These are phyloP conservation scores for Mycena rebaudengoi DNA, from an alignment of 768 basidiomycete species.

Conservation along the genomic window DNA sequence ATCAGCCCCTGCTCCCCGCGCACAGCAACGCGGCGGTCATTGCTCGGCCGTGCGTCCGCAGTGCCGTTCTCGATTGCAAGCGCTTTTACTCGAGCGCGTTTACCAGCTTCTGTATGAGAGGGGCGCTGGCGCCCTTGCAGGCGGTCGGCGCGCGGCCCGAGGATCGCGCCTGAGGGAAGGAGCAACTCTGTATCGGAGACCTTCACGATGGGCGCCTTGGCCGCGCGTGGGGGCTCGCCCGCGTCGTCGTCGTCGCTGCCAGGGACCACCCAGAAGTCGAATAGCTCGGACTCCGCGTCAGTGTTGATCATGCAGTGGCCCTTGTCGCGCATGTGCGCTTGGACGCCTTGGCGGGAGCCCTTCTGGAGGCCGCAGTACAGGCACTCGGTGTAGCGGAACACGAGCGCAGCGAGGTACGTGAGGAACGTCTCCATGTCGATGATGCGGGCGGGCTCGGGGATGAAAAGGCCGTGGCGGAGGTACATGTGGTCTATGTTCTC, in stretches of 20 bases:
- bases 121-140: background rate
- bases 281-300: background rate
- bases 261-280: background rate
- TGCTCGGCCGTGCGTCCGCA: background rate
- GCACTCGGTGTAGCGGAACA: background rate
- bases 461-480: background rate
- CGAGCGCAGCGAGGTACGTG: background rate
- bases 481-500: background rate
- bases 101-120: background rate
- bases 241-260: background rate
- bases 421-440: background rate
- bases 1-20: background rate
- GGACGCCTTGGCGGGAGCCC: background rate
- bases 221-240: background rate
- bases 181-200: background rate
- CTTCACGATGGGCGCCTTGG: background rate
- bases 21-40: background rate
- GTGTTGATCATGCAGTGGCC: background rate
- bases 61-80: background rate
- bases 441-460: background rate
- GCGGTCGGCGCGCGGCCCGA: background rate
- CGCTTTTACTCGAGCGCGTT: background rate
- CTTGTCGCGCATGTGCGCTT: conserved; percentile 1
- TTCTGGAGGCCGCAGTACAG: background rate
- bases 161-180: background rate